phyloP scores from a whole-genome alignment of 179 eudicot species.

The Silene coronaria region DNA sequence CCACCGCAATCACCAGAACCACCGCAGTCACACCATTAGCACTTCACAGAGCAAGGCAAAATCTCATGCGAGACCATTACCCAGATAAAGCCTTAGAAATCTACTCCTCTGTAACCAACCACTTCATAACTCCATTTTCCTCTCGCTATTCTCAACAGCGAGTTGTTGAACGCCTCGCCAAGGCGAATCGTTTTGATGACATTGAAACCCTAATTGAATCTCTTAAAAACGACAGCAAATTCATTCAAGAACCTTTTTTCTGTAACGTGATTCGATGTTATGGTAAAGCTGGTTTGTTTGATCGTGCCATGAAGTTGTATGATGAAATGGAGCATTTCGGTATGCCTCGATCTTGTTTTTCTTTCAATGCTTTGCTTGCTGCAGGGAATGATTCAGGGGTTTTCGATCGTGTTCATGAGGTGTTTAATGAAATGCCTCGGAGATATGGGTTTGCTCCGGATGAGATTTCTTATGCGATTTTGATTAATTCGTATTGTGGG shows the following conservation, averaged over 20 bases:
- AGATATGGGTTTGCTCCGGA: slow-evolving; percentile 44
- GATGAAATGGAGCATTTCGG: slow-evolving; percentile 59
- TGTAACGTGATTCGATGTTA: slow-evolving; percentile 60
- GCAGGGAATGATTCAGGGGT: slow-evolving; percentile 39
- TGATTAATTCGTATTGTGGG: slow-evolving; percentile 58
- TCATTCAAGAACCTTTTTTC: slow-evolving; percentile 51
- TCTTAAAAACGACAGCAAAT: slow-evolving; percentile 48
- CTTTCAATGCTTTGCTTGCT: slow-evolving; percentile 61
- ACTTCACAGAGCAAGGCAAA: slow-evolving; percentile 50
- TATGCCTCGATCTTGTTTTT: slow-evolving; percentile 46
- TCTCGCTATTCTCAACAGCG: slow-evolving; percentile 54
- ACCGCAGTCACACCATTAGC: slow-evolving; percentile 35
- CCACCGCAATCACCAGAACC: slow-evolving; percentile 21
- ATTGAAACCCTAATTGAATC: slow-evolving; percentile 59
- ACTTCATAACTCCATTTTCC: slow-evolving; percentile 38
- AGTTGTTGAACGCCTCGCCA: slow-evolving; percentile 65
- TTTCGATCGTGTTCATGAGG: slow-evolving; percentile 44
- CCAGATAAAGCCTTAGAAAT: slow-evolving; percentile 71
- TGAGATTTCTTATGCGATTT: slow-evolving; percentile 52
- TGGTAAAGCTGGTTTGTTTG: slow-evolving; percentile 68
- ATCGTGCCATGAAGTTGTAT: slow-evolving; percentile 49
- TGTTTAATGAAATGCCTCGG: slow-evolving; percentile 66
- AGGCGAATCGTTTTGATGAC: slow-evolving; percentile 51
- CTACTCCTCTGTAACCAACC: slow-evolving; percentile 50
- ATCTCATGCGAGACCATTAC: slow-evolving; percentile 47